A percentile compares a stretch with the other conserved stretches of the same genome.
These are phyloP conservation scores for Lentinula edodes DNA, from an alignment of 768 basidiomycete species.

Conservation along the genomic window DNA sequence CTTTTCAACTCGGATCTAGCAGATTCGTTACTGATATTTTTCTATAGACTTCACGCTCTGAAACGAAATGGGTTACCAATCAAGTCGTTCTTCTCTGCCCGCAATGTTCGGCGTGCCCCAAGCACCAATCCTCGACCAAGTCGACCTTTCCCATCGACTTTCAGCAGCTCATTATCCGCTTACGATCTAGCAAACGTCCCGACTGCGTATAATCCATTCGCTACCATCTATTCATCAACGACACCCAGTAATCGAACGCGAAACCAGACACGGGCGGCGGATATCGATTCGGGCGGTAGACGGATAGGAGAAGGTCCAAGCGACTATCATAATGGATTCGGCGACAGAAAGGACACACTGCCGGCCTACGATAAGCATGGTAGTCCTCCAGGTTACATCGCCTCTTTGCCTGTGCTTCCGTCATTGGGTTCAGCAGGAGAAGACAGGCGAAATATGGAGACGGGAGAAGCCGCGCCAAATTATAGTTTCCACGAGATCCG, in stretches of 20 bases:
- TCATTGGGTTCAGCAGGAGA: neutral
- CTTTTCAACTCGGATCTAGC: neutral
- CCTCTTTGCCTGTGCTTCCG: neutral
- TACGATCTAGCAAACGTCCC: conserved; percentile 4
- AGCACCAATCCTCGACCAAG: neutral
- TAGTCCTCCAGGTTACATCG: neutral
- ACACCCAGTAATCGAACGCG: neutral
- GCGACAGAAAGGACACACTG: neutral
- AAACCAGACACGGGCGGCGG: neutral
- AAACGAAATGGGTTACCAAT: neutral
- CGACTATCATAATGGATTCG: neutral
- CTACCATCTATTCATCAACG: neutral
- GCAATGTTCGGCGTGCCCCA: neutral
- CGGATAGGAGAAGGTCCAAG: neutral
- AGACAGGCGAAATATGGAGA: neutral
- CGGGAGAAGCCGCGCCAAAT: neutral
- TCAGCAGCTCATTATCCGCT: neutral
- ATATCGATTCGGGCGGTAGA: conserved; percentile 1
- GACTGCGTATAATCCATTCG: neutral
- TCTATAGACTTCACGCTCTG: neutral
- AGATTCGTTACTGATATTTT: neutral
- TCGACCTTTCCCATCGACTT: neutral
- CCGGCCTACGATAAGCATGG: conserved; percentile 2
- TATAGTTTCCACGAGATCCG: neutral
- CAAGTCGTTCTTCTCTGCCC: neutral